Base-by-base conservation (phyloP, 768 basidiomycete species). In the Xanthoconium purpureum region DNA sequence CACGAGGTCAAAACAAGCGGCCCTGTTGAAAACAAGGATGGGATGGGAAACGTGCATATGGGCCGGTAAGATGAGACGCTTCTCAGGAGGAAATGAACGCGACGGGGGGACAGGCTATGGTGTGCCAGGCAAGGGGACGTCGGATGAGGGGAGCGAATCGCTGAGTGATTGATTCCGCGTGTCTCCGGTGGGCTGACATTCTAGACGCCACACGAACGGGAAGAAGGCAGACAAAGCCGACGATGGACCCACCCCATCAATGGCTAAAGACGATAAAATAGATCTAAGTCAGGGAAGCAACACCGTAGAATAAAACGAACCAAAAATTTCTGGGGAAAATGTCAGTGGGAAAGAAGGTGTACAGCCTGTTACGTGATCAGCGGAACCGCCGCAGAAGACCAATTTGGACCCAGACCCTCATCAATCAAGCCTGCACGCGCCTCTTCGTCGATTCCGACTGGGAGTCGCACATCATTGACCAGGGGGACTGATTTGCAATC, bases 1-100 rank as follows among this genome's bases (percentile, higher is more conserved):
- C 71, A 71, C 71, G 71, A 64, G 71, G 71, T 63, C 59, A 47
- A 61, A 71, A 66, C 62, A 70, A 66, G 61, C 72, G 68, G 70
- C 64, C 64, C 66, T 70, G 63, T 57, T 50, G 70, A 63, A 46
- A 45, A 51, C 58, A 57, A 57, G 39, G 60, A 65, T 58, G 60
- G 60, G 62, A 62, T 65, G 68, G 62, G 55, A 61, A 72, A 60
- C 44, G 47, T 53, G 57, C 47, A 54, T 57, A 52, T 46, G 52
- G 52, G 42, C 14, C 29, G 43, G 45, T 56, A 53, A 58, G 48
- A 62, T 44, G 60, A 47, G 61, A 60, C 58, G 42, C 57, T 46
- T 59, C 43, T 54, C 56, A 58, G 54, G 49, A 54, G 10, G 42
- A 60, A 63, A 61, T 48, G 45, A 57, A 52, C 13, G 50, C 46